Base-by-base conservation (phyloP, 306 rosid species). In the Cicer chorassanicum region DNA sequence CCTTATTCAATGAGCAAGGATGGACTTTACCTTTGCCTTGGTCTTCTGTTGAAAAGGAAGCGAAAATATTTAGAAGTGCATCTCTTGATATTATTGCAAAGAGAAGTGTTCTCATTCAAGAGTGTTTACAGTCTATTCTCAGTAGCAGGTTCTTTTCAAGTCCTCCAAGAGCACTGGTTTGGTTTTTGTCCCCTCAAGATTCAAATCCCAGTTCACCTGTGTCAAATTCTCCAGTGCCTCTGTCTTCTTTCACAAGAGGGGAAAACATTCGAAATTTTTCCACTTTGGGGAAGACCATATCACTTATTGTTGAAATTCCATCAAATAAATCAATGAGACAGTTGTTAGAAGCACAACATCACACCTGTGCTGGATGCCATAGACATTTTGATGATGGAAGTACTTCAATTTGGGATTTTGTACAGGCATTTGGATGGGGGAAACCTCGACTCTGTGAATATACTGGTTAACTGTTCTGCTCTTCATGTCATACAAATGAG, bases 381-480 rank as follows among this genome's bases (percentile, higher is more conserved):
- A 95, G 75, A 76, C 88, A 90, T 87, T 90, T 95, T 83, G 92
- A 89, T 87, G 91, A 87, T 80, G 97, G 87, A 40, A 94, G 80
- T 81, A 85, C 92, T 36, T 65, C 80, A 81, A 86, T 95, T 75
- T 45, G 75, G 86, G 99, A 89, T 82, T 85, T 95, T 84, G 98
- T 92, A 66, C 88, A 86, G 85, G 85, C 93, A 55, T 87, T 95
- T 53, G 98, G 99, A 81, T 95, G 97, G 97, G 97, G 99, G 34
- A 95, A 85, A 84, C 96, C 98, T 80, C 90, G 96, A 80, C 87
- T 89, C 53, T 95, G 99, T 83, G 99, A 92, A 80, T 95, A 95
- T 82, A 90, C 91, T 60, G 81, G 93, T 80, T 97, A 95, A 78
- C 74, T 95, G 81, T 95, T 92, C 79, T 92, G 99, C 85, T 84